Evolutionary conservation across 768 basidiomycete species (phyloP).

Genomic region (Rhodotorula graminis): DNA sequence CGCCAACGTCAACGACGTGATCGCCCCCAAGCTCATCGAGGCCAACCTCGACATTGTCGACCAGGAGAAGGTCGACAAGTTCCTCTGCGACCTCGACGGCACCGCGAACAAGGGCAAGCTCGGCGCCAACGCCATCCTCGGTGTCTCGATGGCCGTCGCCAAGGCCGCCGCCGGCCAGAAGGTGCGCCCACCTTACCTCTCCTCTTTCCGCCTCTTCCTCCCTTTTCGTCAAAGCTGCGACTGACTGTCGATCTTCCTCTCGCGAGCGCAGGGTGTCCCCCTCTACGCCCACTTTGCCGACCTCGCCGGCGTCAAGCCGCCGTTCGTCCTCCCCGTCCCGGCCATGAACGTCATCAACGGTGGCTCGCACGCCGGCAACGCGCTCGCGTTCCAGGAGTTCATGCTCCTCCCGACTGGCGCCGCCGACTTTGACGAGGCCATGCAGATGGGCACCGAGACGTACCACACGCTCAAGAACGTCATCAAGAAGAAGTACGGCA

Average conservation of each 20-base stretch:
- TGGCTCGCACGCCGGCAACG: constrained; percentile 98
- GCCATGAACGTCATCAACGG: constrained; percentile 99
- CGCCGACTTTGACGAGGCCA: constrained; percentile 82
- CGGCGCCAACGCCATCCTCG: constrained; percentile 98
- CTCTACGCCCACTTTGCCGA: constrained; percentile 95
- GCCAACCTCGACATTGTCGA: constrained; percentile 74
- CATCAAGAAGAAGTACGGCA: constrained; percentile 97
- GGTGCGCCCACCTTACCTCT: constrained; percentile 48
- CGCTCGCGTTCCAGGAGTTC: constrained; percentile 99
- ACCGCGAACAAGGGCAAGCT: constrained; percentile 98
- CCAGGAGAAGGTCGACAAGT: constrained; percentile 94
- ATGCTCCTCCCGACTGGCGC: constrained; percentile 98
- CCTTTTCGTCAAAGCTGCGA: too few species aligned
- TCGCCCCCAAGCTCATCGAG: constrained; percentile 82
- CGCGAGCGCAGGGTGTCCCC: constrained; percentile 62
- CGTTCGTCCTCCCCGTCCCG: constrained; percentile 84
- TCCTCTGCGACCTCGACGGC: constrained; percentile 96
- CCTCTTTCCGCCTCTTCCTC: neutral
- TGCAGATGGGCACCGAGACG: constrained; percentile 97
- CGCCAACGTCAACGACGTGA: constrained; percentile 82
- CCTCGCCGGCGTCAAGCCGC: constrained; percentile 89
- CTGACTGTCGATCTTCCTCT: neutral
- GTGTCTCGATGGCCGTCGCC: constrained; percentile 90
- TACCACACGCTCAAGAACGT: constrained; percentile 76
- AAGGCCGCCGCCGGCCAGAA: constrained; percentile 93